Conservation (phyloP, 139 green algal species). For the Chara braunii region DNA sequence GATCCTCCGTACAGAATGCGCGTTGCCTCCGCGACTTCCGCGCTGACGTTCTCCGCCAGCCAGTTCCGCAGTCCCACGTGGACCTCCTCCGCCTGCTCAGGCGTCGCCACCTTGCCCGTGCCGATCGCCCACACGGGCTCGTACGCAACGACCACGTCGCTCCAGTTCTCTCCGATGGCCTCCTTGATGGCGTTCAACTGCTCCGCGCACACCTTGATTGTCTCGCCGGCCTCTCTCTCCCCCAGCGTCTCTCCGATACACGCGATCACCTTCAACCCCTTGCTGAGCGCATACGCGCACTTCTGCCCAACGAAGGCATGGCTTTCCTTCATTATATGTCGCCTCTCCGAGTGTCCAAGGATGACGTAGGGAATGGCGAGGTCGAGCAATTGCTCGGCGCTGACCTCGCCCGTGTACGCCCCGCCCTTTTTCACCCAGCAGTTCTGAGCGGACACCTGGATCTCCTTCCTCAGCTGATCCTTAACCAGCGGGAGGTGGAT, state of each 20-base stretch:
- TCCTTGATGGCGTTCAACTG: constrained; percentile 45
- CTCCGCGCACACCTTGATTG: constrained; percentile 36
- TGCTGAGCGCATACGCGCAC: constrained; percentile 68
- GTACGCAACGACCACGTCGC: constrained; percentile 81
- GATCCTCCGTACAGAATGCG: constrained; percentile 34
- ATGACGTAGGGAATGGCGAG: constrained; percentile 83
- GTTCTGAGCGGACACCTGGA: constrained; percentile 83
- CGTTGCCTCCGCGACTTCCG: constrained; percentile 11
- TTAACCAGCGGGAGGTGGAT: constrained; percentile 32
- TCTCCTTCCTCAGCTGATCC: constrained; percentile 36
- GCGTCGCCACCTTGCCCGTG: constrained; percentile 58
- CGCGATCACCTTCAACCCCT: constrained; percentile 80
- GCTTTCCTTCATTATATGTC: constrained; percentile 71
- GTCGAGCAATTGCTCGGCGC: constrained; percentile 53
- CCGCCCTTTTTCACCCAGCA: constrained; percentile 74
- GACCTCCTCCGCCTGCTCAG: constrained; percentile 73
- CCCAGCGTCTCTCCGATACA: constrained; percentile 95
- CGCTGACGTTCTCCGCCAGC: constrained; percentile 59
- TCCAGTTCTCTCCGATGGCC: constrained; percentile 42
- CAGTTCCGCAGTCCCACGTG: constrained; percentile 79
- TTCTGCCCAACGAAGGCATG: constrained; percentile 82
- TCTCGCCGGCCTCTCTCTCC: constrained; percentile 72
- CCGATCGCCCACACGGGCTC: constrained; percentile 87
- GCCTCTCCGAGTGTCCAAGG: constrained; percentile 89
- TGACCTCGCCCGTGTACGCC: constrained; percentile 92